Evolutionary conservation across 1,284 basidiomycete species (phyloP), one percentile per base, ranked within the genome.

Genomic region (Fomitopsis pinicola): DNA sequence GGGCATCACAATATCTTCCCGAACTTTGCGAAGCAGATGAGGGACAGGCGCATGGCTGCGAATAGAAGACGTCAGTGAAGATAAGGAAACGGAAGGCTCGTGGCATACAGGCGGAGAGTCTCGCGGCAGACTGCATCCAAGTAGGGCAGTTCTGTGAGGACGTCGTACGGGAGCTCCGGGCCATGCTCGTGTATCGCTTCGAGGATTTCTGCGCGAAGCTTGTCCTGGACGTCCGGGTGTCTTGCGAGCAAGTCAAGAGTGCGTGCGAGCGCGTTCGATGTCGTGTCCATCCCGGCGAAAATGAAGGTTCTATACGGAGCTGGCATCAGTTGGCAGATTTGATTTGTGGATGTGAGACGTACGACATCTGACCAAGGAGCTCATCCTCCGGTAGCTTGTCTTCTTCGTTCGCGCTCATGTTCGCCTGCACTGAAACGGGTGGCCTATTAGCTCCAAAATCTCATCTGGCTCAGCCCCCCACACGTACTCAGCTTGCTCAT

Each of bases 401-500:
- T 6, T 64, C 57, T 17, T 62, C 61, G 10, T 62, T 57, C 12
- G 65, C 59, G 3, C 1, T 10, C 45, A 63, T 57, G 55, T 67
- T 64, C 5, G 63, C 64, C 42, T 57, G 55, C 30, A 66, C 61
- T 64, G 56, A 19, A 17, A 42, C 15, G 4, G 28, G 12, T 33
- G n/a, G 35, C 10, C 10, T 7, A 30, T 10, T 3, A 10, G 26
- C 46, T 14, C 30, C 5, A 9, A 9, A 14, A 15, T 42, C 17
- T 19, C 1, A 10, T 12, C 10, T 22, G 22, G 22, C 28, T 22
- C 8, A 19, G 26, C 4, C 10, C 9, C 53, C 12, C n/a, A 6
- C 14, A 71, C 77, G 36, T 64, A 79, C 80, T 71, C 10, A 83
- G 66, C 56, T 78, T 75, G 60, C 79, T 82, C 57, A 82, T 74